Evolutionary conservation across 805 yeast species (phyloP).

Genomic region (Metschnikowia hibisci): DNA sequence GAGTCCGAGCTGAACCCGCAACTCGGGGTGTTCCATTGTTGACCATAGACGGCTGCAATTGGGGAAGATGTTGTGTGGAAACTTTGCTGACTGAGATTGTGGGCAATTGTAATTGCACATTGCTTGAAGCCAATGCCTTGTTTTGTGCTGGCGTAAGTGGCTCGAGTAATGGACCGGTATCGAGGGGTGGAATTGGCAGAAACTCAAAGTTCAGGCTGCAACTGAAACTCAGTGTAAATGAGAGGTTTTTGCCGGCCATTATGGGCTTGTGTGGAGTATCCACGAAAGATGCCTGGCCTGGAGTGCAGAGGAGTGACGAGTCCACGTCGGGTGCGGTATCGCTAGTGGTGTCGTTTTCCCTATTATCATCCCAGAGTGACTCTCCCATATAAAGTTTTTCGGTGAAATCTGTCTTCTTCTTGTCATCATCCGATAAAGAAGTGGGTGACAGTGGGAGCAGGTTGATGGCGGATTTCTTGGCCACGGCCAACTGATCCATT

Average conservation of each 20-base stretch:
- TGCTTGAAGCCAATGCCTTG: constrained; percentile 9
- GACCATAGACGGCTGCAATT: constrained; percentile 11
- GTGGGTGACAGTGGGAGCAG: constrained; percentile 18
- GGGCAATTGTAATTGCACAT: constrained; percentile 13
- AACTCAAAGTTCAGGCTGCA: constrained; percentile 62
- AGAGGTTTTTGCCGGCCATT: constrained; percentile 39
- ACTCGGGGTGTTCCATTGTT: constrained; percentile 11
- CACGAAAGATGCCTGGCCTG: constrained; percentile 12
- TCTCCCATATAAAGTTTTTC: neutral
- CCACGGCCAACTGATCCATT: constrained; percentile 35
- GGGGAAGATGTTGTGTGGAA: constrained; percentile 7
- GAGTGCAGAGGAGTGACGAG: constrained; percentile 13
- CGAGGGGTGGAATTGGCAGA: constrained; percentile 54
- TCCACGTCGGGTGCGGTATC: constrained; percentile 10
- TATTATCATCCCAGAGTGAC: constrained; percentile 5
- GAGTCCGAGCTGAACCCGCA: constrained; percentile 22
- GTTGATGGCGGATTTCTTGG: constrained; percentile 4
- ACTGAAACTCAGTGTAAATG: constrained; percentile 63
- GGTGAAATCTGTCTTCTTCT: neutral
- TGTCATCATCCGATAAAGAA: constrained; percentile 11
- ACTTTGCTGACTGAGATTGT: constrained; percentile 9
- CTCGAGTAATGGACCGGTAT: constrained; percentile 63
- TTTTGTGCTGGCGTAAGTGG: constrained; percentile 55
- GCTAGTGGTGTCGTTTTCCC: constrained; percentile 6
- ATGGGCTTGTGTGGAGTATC: constrained; percentile 40